Conservation (phyloP, 1,284 basidiomycete genomes). For the Anthracocystis panici-leucophaei region DNA sequence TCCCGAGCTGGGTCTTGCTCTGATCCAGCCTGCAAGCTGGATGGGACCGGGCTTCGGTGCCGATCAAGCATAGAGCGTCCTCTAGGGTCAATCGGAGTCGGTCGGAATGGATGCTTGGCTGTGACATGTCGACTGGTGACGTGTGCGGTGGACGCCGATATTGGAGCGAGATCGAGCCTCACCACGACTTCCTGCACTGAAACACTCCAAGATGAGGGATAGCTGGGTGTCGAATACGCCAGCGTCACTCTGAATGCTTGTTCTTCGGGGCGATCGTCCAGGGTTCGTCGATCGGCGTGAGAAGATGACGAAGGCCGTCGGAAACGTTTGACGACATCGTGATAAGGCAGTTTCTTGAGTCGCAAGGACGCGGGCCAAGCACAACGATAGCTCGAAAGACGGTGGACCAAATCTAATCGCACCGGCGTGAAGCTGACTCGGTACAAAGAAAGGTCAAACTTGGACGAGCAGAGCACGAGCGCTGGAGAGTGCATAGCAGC, state of each 20-base stretch:
- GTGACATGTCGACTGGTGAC: conserved; percentile 47
- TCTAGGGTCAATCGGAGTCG: conserved; percentile 38
- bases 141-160: conserved; percentile 2
- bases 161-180: conserved; percentile 14
- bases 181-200: conserved; percentile 63
- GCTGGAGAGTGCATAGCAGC: conserved; percentile 56
- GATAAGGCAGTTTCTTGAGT: conserved; percentile 50
- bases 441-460: conserved; percentile 58
- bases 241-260: conserved; percentile 55
- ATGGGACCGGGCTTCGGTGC: neutral
- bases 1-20: neutral
- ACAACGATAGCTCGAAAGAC: conserved; percentile 40
- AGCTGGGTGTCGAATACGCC: conserved; percentile 64
- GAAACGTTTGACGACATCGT: conserved; percentile 32
- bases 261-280: neutral
- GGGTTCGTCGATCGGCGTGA: neutral
- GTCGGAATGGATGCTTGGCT: conserved; percentile 25
- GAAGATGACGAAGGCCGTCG: conserved; percentile 1
- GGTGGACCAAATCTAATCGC: conserved; percentile 13
- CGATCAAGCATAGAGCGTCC: conserved; percentile 30
- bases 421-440: conserved; percentile 9
- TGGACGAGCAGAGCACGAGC: conserved; percentile 63
- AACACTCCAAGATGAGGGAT: conserved; percentile 62
- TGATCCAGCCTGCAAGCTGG: neutral
- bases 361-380: conserved; percentile 53